A percentile compares a stretch with the other conserved stretches of the same genome.
Conservation (phyloP, 1,284 basidiomycete species). For the Fomitiporia mediterranea region DNA sequence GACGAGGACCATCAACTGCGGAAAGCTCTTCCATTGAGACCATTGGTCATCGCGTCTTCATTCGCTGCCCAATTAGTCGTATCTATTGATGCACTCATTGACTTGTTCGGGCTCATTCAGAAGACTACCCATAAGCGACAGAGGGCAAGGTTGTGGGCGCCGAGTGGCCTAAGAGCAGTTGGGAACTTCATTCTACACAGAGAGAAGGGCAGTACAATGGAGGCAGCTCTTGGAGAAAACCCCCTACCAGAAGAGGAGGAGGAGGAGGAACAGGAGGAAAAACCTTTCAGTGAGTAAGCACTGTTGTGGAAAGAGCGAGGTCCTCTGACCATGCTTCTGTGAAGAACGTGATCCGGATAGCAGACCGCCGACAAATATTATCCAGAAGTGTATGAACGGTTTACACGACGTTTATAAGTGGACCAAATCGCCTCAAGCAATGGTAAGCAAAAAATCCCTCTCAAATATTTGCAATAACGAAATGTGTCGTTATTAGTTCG, state of each 20-base stretch:
- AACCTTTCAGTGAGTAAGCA: conserved; percentile 33
- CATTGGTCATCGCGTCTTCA: conserved; percentile 44
- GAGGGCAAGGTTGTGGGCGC: conserved; percentile 45
- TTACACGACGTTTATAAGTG: conserved; percentile 38
- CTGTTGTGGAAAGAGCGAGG: neutral
- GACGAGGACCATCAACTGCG: conserved; percentile 12
- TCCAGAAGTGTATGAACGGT: conserved; percentile 36
- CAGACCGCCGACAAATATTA: conserved; percentile 38
- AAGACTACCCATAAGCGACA: conserved; percentile 36
- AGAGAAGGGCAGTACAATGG: conserved; percentile 24
- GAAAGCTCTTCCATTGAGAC: conserved; percentile 32
- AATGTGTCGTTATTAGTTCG: conserved; percentile 36
- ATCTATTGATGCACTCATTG: conserved; percentile 39
- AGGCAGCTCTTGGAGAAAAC: conserved; percentile 19
- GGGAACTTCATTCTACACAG: conserved; percentile 33
- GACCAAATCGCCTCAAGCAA: conserved; percentile 39
- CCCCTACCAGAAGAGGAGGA: conserved; percentile 9
- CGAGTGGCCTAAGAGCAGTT: conserved; percentile 42
- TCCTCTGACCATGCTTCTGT: neutral
- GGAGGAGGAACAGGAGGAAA: conserved; percentile 19
- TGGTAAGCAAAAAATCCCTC: conserved; percentile 31
- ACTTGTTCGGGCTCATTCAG: conserved; percentile 41
- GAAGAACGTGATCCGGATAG: conserved; percentile 47
- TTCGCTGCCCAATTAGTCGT: conserved; percentile 42
- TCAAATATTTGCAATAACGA: neutral